Base-by-base conservation (phyloP, 306 rosid genomes). In the Cyclanthera cordifolia region DNA sequence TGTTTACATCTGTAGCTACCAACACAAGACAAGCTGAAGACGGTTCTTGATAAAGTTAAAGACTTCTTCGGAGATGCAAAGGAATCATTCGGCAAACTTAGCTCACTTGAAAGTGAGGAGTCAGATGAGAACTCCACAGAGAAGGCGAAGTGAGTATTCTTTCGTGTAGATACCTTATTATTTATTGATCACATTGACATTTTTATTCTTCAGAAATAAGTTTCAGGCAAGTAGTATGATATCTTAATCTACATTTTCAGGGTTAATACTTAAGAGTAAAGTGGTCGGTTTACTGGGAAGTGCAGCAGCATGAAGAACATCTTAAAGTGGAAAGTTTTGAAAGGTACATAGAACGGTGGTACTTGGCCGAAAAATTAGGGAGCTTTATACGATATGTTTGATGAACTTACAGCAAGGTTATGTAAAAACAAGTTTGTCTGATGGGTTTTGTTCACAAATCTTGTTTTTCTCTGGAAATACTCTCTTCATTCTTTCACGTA, bases 21-120 rank as follows among this genome's bases (percentile, higher is more conserved):
- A 74, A 83, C 96, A 54, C 74, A 55, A 78, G 96, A 86, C 79
- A 56, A 90, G 81, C 88, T 93, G 55, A 89, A 86, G 83, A 87
- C 95, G 0, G 84, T 87, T 21, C 51, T 84, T 39, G 99, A 90
- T 73, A 84, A 93, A 75, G 96, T 84, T 73, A 87, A 84, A 72
- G 96, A 89, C 77, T 93, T 90, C 58, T 85, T 90, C 3, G 91
- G 94, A 64, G 91, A 89, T 55, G 96, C 96, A 73, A 93, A 86
- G 75, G 96, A 86, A 37, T 86, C 96, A 60, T 93, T 93, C 69
- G 89, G 94, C 30, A 85, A 86, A 86, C 73, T 86, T 57, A 80
- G 76, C 53, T 20, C 80, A 15, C 23, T 80, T 1, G 56, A 69
- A 66, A 55, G 89, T 0, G 83, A 85, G 45, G 86, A 80, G 54